These are phyloP conservation scores for Magnaporthiopsis rhizophila DNA, from an alignment of 2,329 filamentous ascomycete genomes.

Conservation along the genomic window DNA sequence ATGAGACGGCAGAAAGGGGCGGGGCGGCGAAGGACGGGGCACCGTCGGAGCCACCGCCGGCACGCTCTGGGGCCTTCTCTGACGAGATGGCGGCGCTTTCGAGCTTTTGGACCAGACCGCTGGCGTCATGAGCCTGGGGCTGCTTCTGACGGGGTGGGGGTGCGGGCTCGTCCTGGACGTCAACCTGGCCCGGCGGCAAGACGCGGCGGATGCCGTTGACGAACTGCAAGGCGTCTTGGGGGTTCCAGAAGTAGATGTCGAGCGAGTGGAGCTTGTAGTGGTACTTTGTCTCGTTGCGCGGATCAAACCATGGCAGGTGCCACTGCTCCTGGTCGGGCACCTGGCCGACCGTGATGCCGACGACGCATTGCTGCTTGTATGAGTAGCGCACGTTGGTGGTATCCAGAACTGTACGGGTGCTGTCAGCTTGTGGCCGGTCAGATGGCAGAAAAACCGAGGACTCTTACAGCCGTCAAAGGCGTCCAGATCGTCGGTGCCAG, in stretches of 20 bases:
- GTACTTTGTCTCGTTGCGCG: slow-evolving; percentile 67
- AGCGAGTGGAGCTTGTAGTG: slow-evolving; percentile 69
- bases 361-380: slow-evolving; percentile 64
- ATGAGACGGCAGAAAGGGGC: slow-evolving; percentile 27
- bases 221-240: slow-evolving; percentile 62
- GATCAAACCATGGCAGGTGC: slow-evolving; percentile 68
- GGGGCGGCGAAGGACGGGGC: slow-evolving; percentile 31
- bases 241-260: slow-evolving; percentile 75
- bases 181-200: slow-evolving; percentile 51
- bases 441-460: slow-evolving; percentile 8
- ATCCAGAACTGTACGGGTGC: slow-evolving; percentile 53
- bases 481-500: slow-evolving; percentile 69
- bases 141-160: slow-evolving; percentile 34
- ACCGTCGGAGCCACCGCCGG: slow-evolving; percentile 12
- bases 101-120: slow-evolving; percentile 64
- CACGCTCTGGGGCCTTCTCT: slow-evolving; percentile 18
- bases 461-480: slow-evolving; percentile 69
- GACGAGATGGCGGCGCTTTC: slow-evolving; percentile 60
- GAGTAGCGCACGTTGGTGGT: slow-evolving; percentile 58
- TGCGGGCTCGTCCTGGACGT: slow-evolving; percentile 57
- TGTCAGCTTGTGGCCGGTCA: background rate
- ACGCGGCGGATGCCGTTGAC: slow-evolving; percentile 60
- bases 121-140: slow-evolving; percentile 41
- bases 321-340: slow-evolving; percentile 50
- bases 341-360: slow-evolving; percentile 57